Evolutionary conservation across 306 rosid species (phyloP), one percentile per base, ranked within the genome.

Genomic region (Astragalus glycyphyllos): DNA sequence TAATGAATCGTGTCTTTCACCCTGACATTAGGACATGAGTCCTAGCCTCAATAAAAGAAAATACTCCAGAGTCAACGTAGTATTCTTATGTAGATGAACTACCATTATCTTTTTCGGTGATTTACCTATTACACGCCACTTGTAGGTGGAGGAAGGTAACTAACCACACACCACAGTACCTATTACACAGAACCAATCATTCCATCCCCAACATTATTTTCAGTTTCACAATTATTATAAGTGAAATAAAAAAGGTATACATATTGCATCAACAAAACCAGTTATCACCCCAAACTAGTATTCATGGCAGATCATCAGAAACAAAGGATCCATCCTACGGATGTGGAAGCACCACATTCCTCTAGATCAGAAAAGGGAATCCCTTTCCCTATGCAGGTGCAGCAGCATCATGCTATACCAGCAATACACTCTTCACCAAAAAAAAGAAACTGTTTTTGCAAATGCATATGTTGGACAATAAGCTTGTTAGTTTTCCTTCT

Each of bases 321-420:
- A 57, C 92, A 75, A n/a, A 91, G 71, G 77, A 82, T 90, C 77
- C 92, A 90, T 79, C 98, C 96, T 5, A 60, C 74, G 17, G 74
- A 65, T 51, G 58, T 74, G 46, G 90, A 80, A 79, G 83, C 86
- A 60, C 84, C 46, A 4, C 79, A 82, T 35, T 68, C 81, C 0
- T 63, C 81, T 5, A 31, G 23, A 59, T 78, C 85, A 7, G 86
- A 82, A 40, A 88, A 86, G 65, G 84, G 68, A 6, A 74, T 1
- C 72, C 86, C 78, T 8, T 68, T 1, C 72, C 86, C 76, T 9
- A 31, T 79, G 68, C 75, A 20, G 49, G 50, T 23, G 41, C 57
- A 42, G 12, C 78, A 65, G 20, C 66, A n/a, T 26, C 82, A 26
- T 23, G 15, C 78, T 2, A 53, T 68, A 11, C 81, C 87, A 8